Percentiles rank a stretch among this genome's conserved stretches.
These are phyloP conservation scores for Peronospora destructor DNA, from an alignment of 352 stramenopile species.

Conservation along the genomic window DNA sequence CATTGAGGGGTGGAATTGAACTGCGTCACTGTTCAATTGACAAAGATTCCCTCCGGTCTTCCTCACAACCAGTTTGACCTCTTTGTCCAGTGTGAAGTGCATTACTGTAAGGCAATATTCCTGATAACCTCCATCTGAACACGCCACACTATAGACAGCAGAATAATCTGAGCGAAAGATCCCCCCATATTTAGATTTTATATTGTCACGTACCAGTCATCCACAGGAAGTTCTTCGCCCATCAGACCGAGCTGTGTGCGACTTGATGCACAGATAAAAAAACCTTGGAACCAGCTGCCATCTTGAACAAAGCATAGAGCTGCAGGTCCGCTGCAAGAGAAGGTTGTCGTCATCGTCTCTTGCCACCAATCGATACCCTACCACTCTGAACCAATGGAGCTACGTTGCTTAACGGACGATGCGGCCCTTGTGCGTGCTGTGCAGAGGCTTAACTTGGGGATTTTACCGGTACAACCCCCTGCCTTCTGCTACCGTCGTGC, in stretches of 20 bases:
- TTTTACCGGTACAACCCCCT: conserved; percentile 58
- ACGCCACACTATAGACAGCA: conserved; percentile 32
- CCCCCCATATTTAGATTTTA: background rate
- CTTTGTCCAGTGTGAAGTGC: conserved; percentile 39
- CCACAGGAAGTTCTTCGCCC: conserved; percentile 51
- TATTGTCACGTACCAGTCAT: conserved; percentile 38
- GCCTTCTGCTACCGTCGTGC: conserved; percentile 59
- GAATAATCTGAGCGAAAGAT: background rate
- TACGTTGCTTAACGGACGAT: conserved; percentile 40
- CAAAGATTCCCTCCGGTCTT: conserved; percentile 63
- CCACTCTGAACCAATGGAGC: conserved; percentile 19
- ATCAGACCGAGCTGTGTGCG: conserved; percentile 46
- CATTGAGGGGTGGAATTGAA: conserved; percentile 38
- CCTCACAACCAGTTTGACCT: conserved; percentile 36
- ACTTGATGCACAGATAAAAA: conserved; percentile 37
- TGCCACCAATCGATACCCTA: conserved; percentile 11
- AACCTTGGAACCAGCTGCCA: conserved; percentile 61
- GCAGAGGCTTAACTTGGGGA: conserved; percentile 60
- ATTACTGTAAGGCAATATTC: conserved; percentile 55
- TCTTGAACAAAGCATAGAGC: conserved; percentile 53
- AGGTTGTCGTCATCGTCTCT: conserved; percentile 22
- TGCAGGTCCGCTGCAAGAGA: conserved; percentile 34
- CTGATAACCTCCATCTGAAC: conserved; percentile 61
- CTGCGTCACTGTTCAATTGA: conserved; percentile 37
- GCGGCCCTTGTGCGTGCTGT: conserved; percentile 38